phyloP scores from a whole-genome alignment of 1,284 basidiomycete genomes.

The Ustilago crameri region DNA sequence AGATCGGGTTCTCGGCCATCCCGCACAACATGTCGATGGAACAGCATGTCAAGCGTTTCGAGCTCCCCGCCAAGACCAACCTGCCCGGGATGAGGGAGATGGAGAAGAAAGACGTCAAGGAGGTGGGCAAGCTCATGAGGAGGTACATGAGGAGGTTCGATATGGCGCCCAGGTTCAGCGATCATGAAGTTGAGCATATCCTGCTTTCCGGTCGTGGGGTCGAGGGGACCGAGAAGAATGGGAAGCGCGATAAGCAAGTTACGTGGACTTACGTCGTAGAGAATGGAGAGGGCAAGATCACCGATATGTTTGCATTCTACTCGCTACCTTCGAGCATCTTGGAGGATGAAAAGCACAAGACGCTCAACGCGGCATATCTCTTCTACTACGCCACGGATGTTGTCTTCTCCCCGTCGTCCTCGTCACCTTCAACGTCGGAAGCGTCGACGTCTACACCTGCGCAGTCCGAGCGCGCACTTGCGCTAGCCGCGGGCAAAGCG shows the following conservation, averaged over 20 bases:
- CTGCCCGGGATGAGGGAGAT: conserved; percentile 81
- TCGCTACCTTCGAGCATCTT: conserved; percentile 92
- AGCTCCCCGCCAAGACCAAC: conserved; percentile 37
- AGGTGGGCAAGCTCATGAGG: conserved; percentile 80
- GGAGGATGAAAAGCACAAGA: conserved; percentile 71
- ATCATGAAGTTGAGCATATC: conserved; percentile 87
- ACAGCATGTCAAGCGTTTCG: conserved; percentile 50
- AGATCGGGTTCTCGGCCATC: conserved; percentile 84
- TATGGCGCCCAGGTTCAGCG: conserved; percentile 80
- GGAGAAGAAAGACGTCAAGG: conserved; percentile 79
- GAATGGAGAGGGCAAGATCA: conserved; percentile 84
- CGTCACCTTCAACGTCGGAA: conserved; percentile 13
- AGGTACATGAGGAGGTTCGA: conserved; percentile 88
- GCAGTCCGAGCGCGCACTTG: conserved; percentile 25
- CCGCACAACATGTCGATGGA: conserved; percentile 60
- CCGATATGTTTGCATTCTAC: conserved; percentile 97
- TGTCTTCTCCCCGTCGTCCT: conserved; percentile 24
- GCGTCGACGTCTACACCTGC: too few relatives aligned
- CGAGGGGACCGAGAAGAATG: conserved; percentile 65
- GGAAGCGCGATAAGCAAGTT: conserved; percentile 76
- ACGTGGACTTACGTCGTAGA: conserved; percentile 97
- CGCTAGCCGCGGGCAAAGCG: conserved; percentile 20
- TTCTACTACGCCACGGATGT: conserved; percentile 79
- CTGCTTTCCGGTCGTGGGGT: conserved; percentile 85
- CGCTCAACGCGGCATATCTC: conserved; percentile 88